phyloP scores from a whole-genome alignment of 805 yeast species.

The Saccharomycopsis malanga region DNA sequence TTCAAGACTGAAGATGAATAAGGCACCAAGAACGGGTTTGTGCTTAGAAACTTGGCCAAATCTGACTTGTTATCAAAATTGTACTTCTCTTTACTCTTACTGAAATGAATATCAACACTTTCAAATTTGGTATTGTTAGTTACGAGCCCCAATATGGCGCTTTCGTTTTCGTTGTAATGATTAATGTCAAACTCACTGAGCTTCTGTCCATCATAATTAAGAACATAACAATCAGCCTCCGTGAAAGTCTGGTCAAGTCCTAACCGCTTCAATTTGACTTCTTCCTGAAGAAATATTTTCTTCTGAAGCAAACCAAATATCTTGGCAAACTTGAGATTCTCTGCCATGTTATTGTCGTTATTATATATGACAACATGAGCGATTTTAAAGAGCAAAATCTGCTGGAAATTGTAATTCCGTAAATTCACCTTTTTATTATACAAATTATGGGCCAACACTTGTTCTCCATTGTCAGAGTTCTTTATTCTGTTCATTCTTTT shows the following conservation, averaged over 20 bases:
- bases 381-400: constrained; percentile 16
- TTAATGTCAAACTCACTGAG: constrained; percentile 19
- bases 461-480: constrained; percentile 18
- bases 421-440: constrained; percentile 20
- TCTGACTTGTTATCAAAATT: constrained; percentile 12
- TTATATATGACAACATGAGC: constrained; percentile 21
- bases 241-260: constrained; percentile 7
- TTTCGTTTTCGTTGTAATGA: constrained; percentile 21
- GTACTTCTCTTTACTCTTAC: neutral
- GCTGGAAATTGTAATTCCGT: constrained; percentile 19
- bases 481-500: constrained; percentile 20
- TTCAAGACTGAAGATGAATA: constrained; percentile 20
- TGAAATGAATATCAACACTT: constrained; percentile 10
- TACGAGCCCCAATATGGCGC: constrained; percentile 16
- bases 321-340: constrained; percentile 18
- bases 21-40: constrained; percentile 21
- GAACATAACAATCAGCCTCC: constrained; percentile 19
- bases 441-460: constrained; percentile 14
- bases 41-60: constrained; percentile 12
- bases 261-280: constrained; percentile 8
- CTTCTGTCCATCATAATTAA: constrained; percentile 20
- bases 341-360: constrained; percentile 18
- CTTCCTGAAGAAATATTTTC: constrained; percentile 19
- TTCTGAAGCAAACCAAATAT: constrained; percentile 21
- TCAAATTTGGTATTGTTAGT: constrained; percentile 12